A percentile compares a stretch with the other conserved stretches of the same genome.
Conservation (phyloP, 352 stramenopile genomes). For the Globisporangium cylindrosporum region DNA sequence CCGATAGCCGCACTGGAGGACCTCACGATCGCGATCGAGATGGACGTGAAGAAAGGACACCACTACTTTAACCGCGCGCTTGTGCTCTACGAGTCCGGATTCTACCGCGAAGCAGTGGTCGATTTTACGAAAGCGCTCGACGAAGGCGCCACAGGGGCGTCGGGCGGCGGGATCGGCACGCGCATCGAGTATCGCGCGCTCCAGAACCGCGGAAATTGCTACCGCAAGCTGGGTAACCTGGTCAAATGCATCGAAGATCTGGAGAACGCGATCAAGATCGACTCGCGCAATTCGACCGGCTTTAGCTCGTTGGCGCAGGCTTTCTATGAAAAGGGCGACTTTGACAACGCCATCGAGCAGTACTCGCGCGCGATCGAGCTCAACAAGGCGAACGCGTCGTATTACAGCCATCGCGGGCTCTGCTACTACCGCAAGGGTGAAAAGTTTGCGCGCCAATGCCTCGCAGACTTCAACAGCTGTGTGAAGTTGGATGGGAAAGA, state of each 20-base stretch:
- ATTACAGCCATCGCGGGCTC: slow-evolving; percentile 65
- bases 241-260: slow-evolving; percentile 74
- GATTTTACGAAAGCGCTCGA: slow-evolving; percentile 75
- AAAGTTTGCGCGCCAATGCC: slow-evolving; percentile 44
- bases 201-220: slow-evolving; percentile 66
- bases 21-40: slow-evolving; percentile 64
- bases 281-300: slow-evolving; percentile 56
- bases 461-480: slow-evolving; percentile 67
- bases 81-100: slow-evolving; percentile 60
- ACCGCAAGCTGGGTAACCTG: slow-evolving; percentile 51
- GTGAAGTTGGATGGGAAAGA: slow-evolving; percentile 77
- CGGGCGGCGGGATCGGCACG: slow-evolving; percentile 31
- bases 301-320: slow-evolving; percentile 64
- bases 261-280: slow-evolving; percentile 63
- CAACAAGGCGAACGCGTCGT: slow-evolving; percentile 51
- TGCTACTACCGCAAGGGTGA: slow-evolving; percentile 70
- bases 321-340: slow-evolving; percentile 52
- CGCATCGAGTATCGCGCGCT: slow-evolving; percentile 69
- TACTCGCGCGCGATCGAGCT: slow-evolving; percentile 66
- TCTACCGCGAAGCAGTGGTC: slow-evolving; percentile 65
- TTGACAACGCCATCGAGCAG: slow-evolving; percentile 55
- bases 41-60: slow-evolving; percentile 63
- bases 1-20: slow-evolving; percentile 59
- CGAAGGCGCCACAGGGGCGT: slow-evolving; percentile 28
- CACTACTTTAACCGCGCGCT: slow-evolving; percentile 80